Base-by-base conservation (phyloP, 164 flowering plant genomes). In the Vitis cinerea region DNA sequence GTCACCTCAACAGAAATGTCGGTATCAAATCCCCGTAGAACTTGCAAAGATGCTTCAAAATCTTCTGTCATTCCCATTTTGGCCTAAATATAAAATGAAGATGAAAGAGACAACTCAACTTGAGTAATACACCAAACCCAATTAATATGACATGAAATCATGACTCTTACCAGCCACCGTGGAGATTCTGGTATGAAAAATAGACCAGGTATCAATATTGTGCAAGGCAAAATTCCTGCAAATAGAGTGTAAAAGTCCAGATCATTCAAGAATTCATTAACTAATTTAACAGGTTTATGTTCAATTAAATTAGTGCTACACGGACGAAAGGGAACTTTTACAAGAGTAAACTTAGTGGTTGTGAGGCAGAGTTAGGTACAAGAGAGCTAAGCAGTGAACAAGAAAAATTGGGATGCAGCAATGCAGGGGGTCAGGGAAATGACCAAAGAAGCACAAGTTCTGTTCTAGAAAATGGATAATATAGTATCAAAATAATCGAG, bases 161-260 rank as follows among this genome's bases (percentile, higher is more conserved):
- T 17, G 16, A 51, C 0, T 30, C 67, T 51, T 79, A 82, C 85
- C 79, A 82, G 81, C 85, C 85, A 82, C 50, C 85, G 69, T 66
- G 85, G 85, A 73, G 85, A 82, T 67, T 82, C 83, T 30, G 85
- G 85, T 12, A 82, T 73, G 78, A 82, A 82, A 67, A 82, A 82
- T 17, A 79, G 65, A 17, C 76, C 80, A 37, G 81, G 82, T 54
- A 77, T 80, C 72, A 81, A 53, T 23, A 81, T 49, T 61, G 62
- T 54, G 47, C 84, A 81, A 3, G 84, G 84, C 71, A 81, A 69
- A 65, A 56, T 49, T 69, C 84, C 84, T 81, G 68, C 72, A 78
- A 56, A 30, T 13, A 44, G 64, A 23, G 53, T 12, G 51, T 37
- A 37, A 37, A 23, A 37, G 44, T 37, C 7, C 44, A 37, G 4